Conservation (phyloP, 106 monocot genomes). For the Phalaenopsis equestris region DNA sequence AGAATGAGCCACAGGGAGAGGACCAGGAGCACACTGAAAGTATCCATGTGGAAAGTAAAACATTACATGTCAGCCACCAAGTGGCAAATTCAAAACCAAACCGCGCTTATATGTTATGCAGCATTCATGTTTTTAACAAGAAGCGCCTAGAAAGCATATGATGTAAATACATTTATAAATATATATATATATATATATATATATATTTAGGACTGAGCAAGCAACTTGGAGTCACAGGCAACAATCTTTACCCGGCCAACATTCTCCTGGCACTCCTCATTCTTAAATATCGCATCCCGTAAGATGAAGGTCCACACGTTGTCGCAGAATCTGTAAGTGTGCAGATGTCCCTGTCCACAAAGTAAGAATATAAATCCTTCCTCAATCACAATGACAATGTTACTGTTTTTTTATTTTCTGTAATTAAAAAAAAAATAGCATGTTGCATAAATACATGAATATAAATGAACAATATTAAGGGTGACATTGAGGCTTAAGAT, state of each 20-base stretch:
- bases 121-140: too few species aligned
- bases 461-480: neutral
- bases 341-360: conserved; percentile 61
- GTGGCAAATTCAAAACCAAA: too few species aligned
- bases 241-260: conserved; percentile 84
- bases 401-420: neutral
- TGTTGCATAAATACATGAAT: too few species aligned
- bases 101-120: too few species aligned
- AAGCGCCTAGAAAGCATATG: too few species aligned
- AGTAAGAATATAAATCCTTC: neutral
- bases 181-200: conserved; percentile 3
- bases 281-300: conserved; percentile 76
- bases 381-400: neutral
- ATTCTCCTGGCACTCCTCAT: conserved; percentile 52
- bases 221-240: conserved; percentile 93
- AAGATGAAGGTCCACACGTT: conserved; percentile 96
- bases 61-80: too few species aligned
- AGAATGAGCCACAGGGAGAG: too few species aligned
- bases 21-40: too few species aligned
- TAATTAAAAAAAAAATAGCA: neutral
- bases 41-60: too few species aligned
- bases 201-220: conserved; percentile 20
- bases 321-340: conserved; percentile 95
- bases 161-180: too few species aligned
- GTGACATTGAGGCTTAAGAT: neutral